Conservation (phyloP, 1,284 basidiomycete species). For the Cryptococcus deneoformans region DNA sequence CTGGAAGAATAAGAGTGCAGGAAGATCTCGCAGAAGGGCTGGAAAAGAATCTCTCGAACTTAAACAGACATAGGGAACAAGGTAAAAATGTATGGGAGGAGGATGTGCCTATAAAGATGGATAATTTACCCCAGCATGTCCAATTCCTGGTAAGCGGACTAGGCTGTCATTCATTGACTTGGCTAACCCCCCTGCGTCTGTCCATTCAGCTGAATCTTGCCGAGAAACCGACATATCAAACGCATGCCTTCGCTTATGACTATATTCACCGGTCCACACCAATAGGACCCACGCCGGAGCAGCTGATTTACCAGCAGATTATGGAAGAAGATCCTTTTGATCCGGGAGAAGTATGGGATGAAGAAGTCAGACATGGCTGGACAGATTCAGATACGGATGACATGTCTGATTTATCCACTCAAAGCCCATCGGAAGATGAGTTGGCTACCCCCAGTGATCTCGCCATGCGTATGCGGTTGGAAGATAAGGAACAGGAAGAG, state of each 20-base stretch:
- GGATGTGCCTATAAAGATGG: constrained; percentile 24
- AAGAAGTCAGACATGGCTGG: constrained; percentile 39
- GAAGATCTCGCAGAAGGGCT: constrained; percentile 33
- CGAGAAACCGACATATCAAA: constrained; percentile 13
- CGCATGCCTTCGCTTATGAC: constrained; percentile 24
- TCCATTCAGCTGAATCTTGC: constrained; percentile 30
- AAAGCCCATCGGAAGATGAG: constrained; percentile 17
- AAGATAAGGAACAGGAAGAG: constrained; percentile 2
- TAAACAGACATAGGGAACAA: constrained; percentile 18
- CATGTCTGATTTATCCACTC: neutral
- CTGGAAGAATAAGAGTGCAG: constrained; percentile 28
- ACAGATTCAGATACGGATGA: constrained; percentile 27
- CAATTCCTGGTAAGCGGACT: constrained; percentile 29
- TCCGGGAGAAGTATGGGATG: constrained; percentile 29
- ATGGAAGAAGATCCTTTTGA: constrained; percentile 36
- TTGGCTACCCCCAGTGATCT: constrained; percentile 12
- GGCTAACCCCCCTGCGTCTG: neutral
- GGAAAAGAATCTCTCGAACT: constrained; percentile 15
- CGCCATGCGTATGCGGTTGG: neutral
- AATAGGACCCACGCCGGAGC: constrained; percentile 22
- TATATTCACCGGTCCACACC: constrained; percentile 21
- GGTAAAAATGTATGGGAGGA: constrained; percentile 30
- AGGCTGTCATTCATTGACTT: too few species aligned
- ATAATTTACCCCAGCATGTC: constrained; percentile 39
- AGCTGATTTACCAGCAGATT: constrained; percentile 34